These are phyloP conservation scores for Trichoderma parareesei DNA, from an alignment of 495 filamentous ascomycete species.

Conservation along the genomic window DNA sequence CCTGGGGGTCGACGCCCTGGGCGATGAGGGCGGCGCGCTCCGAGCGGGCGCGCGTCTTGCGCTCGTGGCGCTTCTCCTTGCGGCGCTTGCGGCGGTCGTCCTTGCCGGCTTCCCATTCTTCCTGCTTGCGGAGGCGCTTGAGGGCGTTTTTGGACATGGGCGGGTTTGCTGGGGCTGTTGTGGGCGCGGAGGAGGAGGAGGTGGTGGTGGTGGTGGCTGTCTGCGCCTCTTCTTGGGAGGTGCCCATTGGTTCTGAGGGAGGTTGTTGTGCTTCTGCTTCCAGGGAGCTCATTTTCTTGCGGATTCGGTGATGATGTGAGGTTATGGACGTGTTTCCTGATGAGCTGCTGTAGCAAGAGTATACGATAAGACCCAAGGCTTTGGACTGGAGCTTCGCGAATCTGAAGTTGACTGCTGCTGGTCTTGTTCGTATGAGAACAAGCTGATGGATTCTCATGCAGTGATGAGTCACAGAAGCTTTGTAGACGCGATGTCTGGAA, in stretches of 20 bases:
- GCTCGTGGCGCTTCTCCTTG: slow-evolving; percentile 60
- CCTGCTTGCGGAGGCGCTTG: slow-evolving; percentile 59
- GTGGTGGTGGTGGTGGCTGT: too few relatives aligned
- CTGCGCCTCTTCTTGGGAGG: not conserved
- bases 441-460: not conserved
- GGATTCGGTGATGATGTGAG: not conserved
- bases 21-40: slow-evolving; percentile 32
- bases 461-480: not conserved
- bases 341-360: not conserved
- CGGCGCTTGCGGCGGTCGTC: slow-evolving; percentile 62
- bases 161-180: not conserved
- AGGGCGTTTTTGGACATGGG: slow-evolving; percentile 69
- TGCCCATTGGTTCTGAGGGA: not conserved
- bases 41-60: slow-evolving; percentile 48
- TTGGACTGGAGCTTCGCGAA: too few relatives aligned
- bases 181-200: not conserved
- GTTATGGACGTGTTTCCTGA: not conserved
- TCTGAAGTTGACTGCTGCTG: too few relatives aligned
- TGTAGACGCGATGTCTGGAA: not conserved
- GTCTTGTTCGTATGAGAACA: too few relatives aligned
- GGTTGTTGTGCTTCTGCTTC: not conserved
- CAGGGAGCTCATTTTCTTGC: not conserved
- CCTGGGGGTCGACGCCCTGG: slow-evolving; percentile 27
- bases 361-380: too few relatives aligned
- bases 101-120: slow-evolving; percentile 60